phyloP scores from a whole-genome alignment of 331 rosid genomes.

The Dryas integrifolia region DNA sequence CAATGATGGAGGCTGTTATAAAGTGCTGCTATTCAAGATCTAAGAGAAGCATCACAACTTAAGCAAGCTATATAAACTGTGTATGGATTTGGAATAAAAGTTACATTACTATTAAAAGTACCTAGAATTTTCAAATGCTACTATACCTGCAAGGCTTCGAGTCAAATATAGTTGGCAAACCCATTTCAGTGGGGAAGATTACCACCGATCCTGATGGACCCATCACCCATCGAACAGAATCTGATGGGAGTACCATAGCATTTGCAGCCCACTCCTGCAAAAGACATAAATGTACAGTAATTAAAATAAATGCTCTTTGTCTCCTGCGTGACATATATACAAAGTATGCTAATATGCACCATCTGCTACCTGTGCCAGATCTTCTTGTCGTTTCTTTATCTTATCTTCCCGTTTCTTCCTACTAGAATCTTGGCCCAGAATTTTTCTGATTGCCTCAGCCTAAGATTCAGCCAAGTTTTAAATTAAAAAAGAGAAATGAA shows the following conservation, averaged over 20 bases:
- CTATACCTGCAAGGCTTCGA: constrained; percentile 47
- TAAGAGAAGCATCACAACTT: neutral
- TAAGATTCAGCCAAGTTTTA: constrained; percentile 28
- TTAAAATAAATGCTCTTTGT: constrained; percentile 5
- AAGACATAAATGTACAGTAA: constrained; percentile 6
- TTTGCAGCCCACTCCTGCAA: constrained; percentile 56
- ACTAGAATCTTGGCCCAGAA: constrained; percentile 63
- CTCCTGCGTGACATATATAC: neutral
- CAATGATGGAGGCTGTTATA: too few species aligned
- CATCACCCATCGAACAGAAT: constrained; percentile 50
- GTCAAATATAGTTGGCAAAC: constrained; percentile 57
- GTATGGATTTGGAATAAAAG: neutral
- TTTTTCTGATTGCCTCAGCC: constrained; percentile 68
- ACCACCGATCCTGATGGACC: constrained; percentile 60
- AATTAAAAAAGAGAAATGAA: neutral
- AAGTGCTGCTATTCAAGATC: neutral
- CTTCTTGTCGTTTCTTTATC: constrained; percentile 48
- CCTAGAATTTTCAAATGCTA: neutral
- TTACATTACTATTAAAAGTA: neutral
- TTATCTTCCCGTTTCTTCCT: constrained; percentile 64
- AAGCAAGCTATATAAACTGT: neutral
- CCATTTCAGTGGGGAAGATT: constrained; percentile 53
- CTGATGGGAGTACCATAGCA: constrained; percentile 37
- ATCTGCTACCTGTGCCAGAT: constrained; percentile 39
- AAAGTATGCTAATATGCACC: constrained; percentile 6